Base-by-base conservation (phyloP, 306 rosid genomes). In the Quercus gilva region DNA sequence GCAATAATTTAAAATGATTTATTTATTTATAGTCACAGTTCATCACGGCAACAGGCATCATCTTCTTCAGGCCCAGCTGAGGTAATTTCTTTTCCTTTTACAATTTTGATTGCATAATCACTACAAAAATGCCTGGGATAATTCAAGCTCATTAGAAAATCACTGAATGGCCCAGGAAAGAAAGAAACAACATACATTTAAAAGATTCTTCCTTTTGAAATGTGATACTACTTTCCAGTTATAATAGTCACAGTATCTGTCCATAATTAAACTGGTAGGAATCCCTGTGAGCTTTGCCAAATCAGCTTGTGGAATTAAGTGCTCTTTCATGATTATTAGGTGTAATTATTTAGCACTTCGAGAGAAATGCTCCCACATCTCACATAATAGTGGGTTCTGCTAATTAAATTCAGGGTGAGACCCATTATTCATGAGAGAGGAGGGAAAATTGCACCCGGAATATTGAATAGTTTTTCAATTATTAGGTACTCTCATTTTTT, bases 41-140 rank as follows among this genome's bases (percentile, higher is more conserved):
- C 79, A 68, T 83, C 73, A 3, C 41, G 60, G 69, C 86, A 83
- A 63, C 75, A 78, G 73, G 65, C 64, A 74, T 74, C 86, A 58
- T 73, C 82, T 78, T 83, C 86, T 78, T 72, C 68, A 2, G 73
- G 76, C 55, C 64, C 63, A 12, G 6, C 70, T 49, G 79, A 83
- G 86, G 82, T 78, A 56, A 4, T 37, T 21, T 1, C 10, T 45
- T 45, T 20, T 2, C 21, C 53, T 59, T 78, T 6, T 15, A 5
- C 21, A 28, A 17, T 57, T 52, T 64, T 72, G 41, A 14, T 63
- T 76, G 55, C 41, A 55, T 73, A 19, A 52, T 9, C 51, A 37
- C n/a, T 71, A 60, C 45, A 25, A 31, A 20, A 74, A 52, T 31
- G 14, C 29, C 35, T 41, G 68, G 31, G 70, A 64, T 29, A 64